Percentiles rank a stretch among this genome's conserved stretches.
Conservation (phyloP, 306 rosid species). For the Ziziphus jujuba region DNA sequence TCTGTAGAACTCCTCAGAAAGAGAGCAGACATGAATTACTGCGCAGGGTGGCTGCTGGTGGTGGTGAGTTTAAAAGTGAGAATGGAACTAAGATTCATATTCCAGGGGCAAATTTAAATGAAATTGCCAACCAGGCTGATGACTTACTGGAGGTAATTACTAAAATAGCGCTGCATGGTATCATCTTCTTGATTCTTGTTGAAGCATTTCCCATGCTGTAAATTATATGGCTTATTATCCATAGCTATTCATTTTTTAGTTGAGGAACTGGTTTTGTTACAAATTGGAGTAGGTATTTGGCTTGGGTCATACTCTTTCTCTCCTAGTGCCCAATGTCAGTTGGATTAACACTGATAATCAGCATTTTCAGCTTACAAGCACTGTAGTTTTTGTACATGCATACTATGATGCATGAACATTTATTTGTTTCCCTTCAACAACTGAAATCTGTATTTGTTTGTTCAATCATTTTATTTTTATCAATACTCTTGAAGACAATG, state of each 20-base stretch:
- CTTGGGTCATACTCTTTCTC: neutral
- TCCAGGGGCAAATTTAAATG: conserved; percentile 87
- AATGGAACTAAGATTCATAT: conserved; percentile 67
- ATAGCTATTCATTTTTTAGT: neutral
- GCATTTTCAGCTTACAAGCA: neutral
- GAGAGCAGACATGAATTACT: conserved; percentile 87
- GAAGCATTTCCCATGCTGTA: neutral
- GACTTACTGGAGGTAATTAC: conserved; percentile 82
- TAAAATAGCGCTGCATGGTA: conserved; percentile 10
- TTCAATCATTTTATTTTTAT: conserved; percentile 17
- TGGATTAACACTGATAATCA: neutral
- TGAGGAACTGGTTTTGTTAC: neutral
- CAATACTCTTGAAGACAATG: conserved; percentile 64
- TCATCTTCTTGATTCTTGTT: neutral
- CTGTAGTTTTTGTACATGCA: neutral
- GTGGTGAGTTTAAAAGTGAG: conserved; percentile 70
- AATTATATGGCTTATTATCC: neutral
- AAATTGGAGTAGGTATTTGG: neutral
- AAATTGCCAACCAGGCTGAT: conserved; percentile 96
- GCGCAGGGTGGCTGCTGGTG: conserved; percentile 93
- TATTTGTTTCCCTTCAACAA: neutral
- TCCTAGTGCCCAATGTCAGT: neutral
- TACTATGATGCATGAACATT: neutral
- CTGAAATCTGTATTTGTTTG: neutral
- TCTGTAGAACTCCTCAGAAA: conserved; percentile 85